These are phyloP conservation scores for Aspergillus japonicus DNA, from an alignment of 2,329 filamentous ascomycete genomes.

Conservation along the genomic window DNA sequence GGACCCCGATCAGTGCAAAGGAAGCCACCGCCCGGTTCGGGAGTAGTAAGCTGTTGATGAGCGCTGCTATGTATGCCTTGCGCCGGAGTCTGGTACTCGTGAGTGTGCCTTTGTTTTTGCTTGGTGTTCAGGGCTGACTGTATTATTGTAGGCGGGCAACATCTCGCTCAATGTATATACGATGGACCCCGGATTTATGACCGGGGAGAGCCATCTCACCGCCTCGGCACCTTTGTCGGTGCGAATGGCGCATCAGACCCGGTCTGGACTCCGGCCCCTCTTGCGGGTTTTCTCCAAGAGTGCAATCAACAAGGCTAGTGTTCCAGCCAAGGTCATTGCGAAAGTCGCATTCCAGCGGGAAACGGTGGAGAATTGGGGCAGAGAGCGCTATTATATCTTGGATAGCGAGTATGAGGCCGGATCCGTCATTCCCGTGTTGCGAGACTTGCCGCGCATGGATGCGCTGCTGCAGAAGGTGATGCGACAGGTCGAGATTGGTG, in stretches of 20 bases:
- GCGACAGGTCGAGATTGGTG: conserved; percentile 29
- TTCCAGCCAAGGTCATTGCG: conserved; percentile 37
- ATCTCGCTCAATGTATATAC: conserved; percentile 40
- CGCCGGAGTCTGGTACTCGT: conserved; percentile 36
- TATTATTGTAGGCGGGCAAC: conserved; percentile 27
- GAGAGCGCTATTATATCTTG: conserved; percentile 36
- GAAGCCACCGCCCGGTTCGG: conserved; percentile 33
- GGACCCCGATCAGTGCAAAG: conserved; percentile 28
- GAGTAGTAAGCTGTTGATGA: conserved; percentile 38
- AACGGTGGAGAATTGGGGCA: conserved; percentile 29
- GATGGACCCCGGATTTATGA: conserved; percentile 34
- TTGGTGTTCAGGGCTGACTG: conserved; percentile 9
- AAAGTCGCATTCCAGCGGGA: conserved; percentile 36
- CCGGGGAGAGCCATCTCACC: conserved; percentile 27
- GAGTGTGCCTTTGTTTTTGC: conserved; percentile 16
- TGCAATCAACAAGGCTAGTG: conserved; percentile 35
- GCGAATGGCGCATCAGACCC: conserved; percentile 32
- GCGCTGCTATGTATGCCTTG: conserved; percentile 37
- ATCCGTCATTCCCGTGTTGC: conserved; percentile 34
- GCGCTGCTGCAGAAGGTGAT: conserved; percentile 30
- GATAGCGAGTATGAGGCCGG: conserved; percentile 37
- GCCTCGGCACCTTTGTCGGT: conserved; percentile 29
- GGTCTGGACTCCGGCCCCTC: conserved; percentile 33
- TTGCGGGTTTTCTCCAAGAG: conserved; percentile 37
- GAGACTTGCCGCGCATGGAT: conserved; percentile 30